A percentile compares a stretch with the other conserved stretches of the same genome.
Conservation (phyloP, 2,329 filamentous ascomycete species). For the Phyllosticta citriasiana region DNA sequence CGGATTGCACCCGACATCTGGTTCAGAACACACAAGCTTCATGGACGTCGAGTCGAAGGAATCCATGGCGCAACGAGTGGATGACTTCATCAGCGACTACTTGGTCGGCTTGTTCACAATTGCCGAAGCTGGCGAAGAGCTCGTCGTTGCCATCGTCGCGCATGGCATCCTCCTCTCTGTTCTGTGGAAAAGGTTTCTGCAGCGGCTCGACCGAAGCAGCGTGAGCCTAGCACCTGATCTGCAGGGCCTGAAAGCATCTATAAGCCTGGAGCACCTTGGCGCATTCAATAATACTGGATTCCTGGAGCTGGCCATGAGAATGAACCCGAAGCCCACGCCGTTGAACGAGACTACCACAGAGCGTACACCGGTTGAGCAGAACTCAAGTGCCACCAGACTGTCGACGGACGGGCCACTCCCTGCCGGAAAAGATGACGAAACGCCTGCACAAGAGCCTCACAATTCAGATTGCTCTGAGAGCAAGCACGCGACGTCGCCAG, state of each 20-base stretch:
- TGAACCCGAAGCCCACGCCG: not conserved
- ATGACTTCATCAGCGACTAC: conserved; percentile 55
- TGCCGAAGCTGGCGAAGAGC: conserved; percentile 15
- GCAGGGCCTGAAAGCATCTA: conserved; percentile 22
- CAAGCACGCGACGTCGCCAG: not conserved
- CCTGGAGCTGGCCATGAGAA: conserved; percentile 36
- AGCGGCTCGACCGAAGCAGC: conserved; percentile 40
- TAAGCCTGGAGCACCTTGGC: conserved; percentile 44
- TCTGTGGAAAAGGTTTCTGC: conserved; percentile 54
- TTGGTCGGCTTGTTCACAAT: conserved; percentile 31
- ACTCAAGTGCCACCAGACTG: not conserved
- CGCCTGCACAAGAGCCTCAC: not conserved
- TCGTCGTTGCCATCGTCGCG: conserved; percentile 58
- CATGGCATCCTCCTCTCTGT: conserved; percentile 73
- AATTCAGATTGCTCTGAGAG: not conserved
- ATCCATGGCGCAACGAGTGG: conserved; percentile 54
- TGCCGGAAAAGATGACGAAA: not conserved
- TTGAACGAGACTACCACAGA: not conserved
- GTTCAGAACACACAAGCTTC: conserved; percentile 31
- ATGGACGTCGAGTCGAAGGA: conserved; percentile 57
- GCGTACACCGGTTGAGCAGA: not conserved
- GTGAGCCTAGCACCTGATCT: conserved; percentile 37
- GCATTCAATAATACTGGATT: conserved; percentile 60
- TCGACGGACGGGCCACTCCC: not conserved
- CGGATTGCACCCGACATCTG: conserved; percentile 13